These are phyloP conservation scores for Backusella circina DNA, from an alignment of 192 early-diverging fungal species.

Conservation along the genomic window DNA sequence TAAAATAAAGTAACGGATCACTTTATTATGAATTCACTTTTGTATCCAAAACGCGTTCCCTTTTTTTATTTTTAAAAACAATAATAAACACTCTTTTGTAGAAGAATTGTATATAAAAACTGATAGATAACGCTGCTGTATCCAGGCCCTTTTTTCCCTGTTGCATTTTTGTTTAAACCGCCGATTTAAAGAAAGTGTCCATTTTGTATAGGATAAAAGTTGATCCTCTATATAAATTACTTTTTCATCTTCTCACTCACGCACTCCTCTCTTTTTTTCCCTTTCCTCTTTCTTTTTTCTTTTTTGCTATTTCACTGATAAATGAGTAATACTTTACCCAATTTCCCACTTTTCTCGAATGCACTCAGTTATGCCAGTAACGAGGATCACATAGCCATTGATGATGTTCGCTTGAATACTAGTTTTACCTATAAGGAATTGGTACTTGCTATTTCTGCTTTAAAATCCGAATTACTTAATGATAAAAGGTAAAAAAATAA, in stretches of 20 bases:
- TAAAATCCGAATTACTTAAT: slow-evolving; percentile 22
- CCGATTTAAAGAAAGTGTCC: background rate
- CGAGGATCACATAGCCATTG: slow-evolving; percentile 22
- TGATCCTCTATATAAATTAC: background rate
- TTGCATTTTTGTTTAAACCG: background rate
- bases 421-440: slow-evolving; percentile 29
- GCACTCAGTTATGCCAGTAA: slow-evolving; percentile 23
- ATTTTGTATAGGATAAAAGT: background rate
- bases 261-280: background rate
- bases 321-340: slow-evolving; percentile 20
- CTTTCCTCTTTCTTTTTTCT: background rate
- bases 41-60: background rate
- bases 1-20: background rate
- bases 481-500: slow-evolving; percentile 23
- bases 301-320: background rate
- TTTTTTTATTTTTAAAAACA: too few species aligned
- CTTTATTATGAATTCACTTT: background rate
- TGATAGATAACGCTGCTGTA: background rate
- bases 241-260: background rate
- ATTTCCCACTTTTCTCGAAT: slow-evolving; percentile 33
- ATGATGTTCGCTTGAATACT: slow-evolving; percentile 22
- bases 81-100: too few species aligned
- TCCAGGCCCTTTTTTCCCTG: background rate
- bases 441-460: slow-evolving; percentile 24
- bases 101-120: background rate